Evolutionary conservation across 768 basidiomycete species (phyloP), one percentile per base, ranked within the genome.

Genomic region (Cystobasidium tubakii): DNA sequence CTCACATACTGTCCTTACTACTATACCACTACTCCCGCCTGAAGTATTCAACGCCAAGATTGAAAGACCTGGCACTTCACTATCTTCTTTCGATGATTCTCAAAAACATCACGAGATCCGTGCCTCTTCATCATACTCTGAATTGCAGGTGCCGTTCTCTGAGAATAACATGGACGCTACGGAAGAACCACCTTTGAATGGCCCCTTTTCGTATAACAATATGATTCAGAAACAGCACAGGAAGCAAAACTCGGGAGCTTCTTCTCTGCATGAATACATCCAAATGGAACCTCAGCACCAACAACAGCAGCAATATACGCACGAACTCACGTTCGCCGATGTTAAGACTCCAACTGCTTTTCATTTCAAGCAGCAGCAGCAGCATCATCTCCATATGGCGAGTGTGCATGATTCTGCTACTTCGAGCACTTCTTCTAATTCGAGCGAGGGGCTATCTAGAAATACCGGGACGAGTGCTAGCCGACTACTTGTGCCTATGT

Each of bases 321-420:
- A 10, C 4, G 69, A 55, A 36, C 21, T 55, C 7, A 55, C 6
- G 23, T 71, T 71, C 39, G 54, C 69, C 6, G 69, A 71, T 25
- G 10, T 71, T 9, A 71, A 71, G 69, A 71, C 69, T n/a, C 69
- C 69, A 19, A 71, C 69, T 23, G 69, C 69, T 29, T 36, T 57
- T 34, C 69, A 71, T 53, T 71, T 55, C 33, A 54, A 53, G 15
- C 10, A 27, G 17, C 29, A 57, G 12, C 10, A 34, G 4, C 44
- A 54, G 6, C 42, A 33, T 23, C 25, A 31, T 3, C 27, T n/a
- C 62, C 25, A 44, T 31, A 63, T n/a, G 36, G 19, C 7, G 23
- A 63, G 12, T 4, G 31, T n/a, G 23, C 53, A n/a, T 55, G 53
- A 7, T 55, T n/a, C 53, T 9, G n/a, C 9, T 55, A 29, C 53